Evolutionary conservation across 2,329 filamentous ascomycete genomes (phyloP).

Genomic region (Lecanicillium sp.): DNA sequence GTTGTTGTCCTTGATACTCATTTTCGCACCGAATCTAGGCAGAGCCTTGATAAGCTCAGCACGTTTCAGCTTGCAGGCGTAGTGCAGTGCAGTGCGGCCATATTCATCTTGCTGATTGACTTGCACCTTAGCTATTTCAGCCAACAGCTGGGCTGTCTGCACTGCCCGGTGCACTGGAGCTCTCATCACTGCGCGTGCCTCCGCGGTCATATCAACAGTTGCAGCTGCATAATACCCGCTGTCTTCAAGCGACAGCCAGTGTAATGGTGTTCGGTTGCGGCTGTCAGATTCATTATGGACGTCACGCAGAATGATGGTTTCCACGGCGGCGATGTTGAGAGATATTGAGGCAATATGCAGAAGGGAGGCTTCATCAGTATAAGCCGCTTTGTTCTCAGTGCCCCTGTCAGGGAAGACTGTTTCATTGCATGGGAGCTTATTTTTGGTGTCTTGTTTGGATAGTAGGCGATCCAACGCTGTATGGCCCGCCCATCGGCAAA

Average conservation of each 20-base stretch:
- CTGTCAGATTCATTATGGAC: background rate
- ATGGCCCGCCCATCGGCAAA: conserved; percentile 1
- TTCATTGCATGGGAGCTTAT: background rate
- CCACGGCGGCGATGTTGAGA: background rate
- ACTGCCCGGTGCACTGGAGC: background rate
- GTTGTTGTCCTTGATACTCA: background rate
- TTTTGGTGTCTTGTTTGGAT: background rate
- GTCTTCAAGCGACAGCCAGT: conserved; percentile 1
- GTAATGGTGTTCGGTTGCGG: conserved; percentile 1
- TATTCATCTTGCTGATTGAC: background rate
- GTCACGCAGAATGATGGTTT: background rate
- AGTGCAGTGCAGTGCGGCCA: background rate
- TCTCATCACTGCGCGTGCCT: background rate
- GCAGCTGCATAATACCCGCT: background rate
- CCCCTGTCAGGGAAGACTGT: background rate
- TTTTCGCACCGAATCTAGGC: background rate
- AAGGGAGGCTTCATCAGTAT: background rate
- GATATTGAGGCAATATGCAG: background rate
- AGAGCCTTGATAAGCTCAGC: background rate
- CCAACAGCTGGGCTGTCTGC: background rate
- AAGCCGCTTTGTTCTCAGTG: background rate
- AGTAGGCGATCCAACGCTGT: conserved; percentile 1
- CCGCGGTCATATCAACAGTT: background rate
- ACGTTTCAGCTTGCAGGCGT: background rate
- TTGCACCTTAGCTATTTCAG: background rate